Base-by-base conservation (phyloP, 2,329 filamentous ascomycete species). In the Magnaporthales sp. region DNA sequence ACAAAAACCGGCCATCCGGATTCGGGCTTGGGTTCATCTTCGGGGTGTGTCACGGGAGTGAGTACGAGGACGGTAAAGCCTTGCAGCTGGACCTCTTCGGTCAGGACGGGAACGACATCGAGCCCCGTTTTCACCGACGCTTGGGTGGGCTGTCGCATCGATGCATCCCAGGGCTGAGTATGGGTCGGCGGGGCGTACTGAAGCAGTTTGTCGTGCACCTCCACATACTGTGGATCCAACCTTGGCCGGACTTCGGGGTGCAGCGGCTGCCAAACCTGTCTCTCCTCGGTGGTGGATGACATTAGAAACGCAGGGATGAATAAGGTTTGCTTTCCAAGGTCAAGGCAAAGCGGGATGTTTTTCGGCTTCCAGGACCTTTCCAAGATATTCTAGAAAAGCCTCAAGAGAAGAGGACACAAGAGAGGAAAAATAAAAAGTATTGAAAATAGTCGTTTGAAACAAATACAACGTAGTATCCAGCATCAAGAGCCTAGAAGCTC, bases 181-280 rank as follows among this genome's bases (percentile, higher is more conserved):
- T 80, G 75, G 32, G 75, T 74, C 0, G 75, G 75, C 24, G 71
- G 69, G 46, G 79, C 71, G 67, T 76, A 78, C 63, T 78, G 77
- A 27, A 79, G 68, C 68, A 77, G 69, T 30, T 72, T 66, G 29
- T 79, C 76, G 68, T 79, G 78, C 63, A 78, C 75, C 32, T 71
- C 71, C 38, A 77, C 74, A 56, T 79, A 79, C 66, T 79, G 73
- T 19, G 76, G 75, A 70, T 80, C 77, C 1, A 80, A 73, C 5
- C 64, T 66, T 2, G 69, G 66, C 22, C 74, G 74, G 32, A 78
- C 70, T 24, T 68, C 67, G 7, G 74, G 72, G 68, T 78, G 74
- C 64, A 79, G 71, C 32, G 77, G 76, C 58, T 78, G 77, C 71
- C 62, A 63, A 15, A 63, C 31, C 31, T 38, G 54, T 22, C 54